Percentiles rank a stretch among this genome's conserved stretches.
phyloP scores from a whole-genome alignment of 2,329 filamentous ascomycete genomes.

The Anisogramma anomala region DNA sequence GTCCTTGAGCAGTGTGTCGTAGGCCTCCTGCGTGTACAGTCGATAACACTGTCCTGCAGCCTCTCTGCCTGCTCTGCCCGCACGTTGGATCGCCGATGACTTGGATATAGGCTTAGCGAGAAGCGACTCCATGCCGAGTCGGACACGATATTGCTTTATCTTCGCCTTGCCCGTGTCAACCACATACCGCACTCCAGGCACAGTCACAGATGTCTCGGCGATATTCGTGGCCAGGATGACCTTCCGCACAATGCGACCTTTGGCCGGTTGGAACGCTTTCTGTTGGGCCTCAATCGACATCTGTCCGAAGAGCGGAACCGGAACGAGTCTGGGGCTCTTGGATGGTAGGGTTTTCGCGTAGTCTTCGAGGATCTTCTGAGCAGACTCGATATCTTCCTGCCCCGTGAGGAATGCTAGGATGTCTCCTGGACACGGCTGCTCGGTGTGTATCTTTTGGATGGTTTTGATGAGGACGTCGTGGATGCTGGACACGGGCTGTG shows the following conservation, averaged over 20 bases:
- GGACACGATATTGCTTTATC: constrained; percentile 77
- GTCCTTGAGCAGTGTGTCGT: constrained; percentile 52
- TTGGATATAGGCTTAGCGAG: constrained; percentile 84
- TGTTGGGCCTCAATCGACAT: constrained; percentile 80
- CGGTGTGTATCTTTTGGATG: constrained; percentile 76
- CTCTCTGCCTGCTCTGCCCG: constrained; percentile 87
- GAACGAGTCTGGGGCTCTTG: constrained; percentile 59
- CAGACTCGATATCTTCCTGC: constrained; percentile 79
- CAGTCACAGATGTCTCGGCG: constrained; percentile 95
- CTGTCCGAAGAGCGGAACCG: constrained; percentile 80
- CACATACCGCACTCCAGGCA: constrained; percentile 83
- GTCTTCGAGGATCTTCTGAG: constrained; percentile 71
- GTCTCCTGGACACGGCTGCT: constrained; percentile 86
- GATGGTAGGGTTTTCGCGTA: constrained; percentile 61
- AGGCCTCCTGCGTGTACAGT: constrained; percentile 74
- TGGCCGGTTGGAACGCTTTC: constrained; percentile 67
- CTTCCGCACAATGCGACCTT: constrained; percentile 65
- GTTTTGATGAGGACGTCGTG: constrained; percentile 69
- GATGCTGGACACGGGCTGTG: constrained; percentile 65
- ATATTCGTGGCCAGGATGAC: constrained; percentile 93
- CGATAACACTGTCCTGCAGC: constrained; percentile 81
- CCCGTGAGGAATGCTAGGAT: constrained; percentile 87
- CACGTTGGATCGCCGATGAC: constrained; percentile 82
- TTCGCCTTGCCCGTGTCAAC: constrained; percentile 92
- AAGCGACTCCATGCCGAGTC: constrained; percentile 79